A percentile compares a stretch with the other conserved stretches of the same genome.
Evolutionary conservation across 2,329 filamentous ascomycete species (phyloP).

Genomic region (Aspergillus costaricaensis): DNA sequence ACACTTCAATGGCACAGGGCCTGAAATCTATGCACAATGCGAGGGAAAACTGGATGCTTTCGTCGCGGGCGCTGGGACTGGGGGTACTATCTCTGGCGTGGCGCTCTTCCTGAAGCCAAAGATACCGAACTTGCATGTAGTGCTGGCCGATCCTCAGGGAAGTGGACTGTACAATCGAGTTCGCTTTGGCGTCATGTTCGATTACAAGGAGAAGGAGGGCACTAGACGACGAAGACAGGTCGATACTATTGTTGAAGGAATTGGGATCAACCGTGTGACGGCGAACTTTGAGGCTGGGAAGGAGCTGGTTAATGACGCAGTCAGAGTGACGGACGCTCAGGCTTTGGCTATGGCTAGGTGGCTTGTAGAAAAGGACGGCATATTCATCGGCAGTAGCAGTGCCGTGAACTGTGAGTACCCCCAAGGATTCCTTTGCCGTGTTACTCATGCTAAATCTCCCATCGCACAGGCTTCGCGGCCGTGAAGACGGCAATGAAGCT

Average conservation of each 20-base stretch:
- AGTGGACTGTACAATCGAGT: constrained; percentile 92
- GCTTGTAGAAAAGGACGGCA: constrained; percentile 91
- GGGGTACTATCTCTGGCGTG: constrained; percentile 88
- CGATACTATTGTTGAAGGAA: constrained; percentile 93
- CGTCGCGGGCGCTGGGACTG: constrained; percentile 89
- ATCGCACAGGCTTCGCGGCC: constrained; percentile 47
- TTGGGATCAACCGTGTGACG: constrained; percentile 93
- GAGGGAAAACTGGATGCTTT: constrained; percentile 78
- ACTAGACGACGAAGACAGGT: constrained; percentile 87
- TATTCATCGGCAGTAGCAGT: constrained; percentile 92
- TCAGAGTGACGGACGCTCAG: constrained; percentile 84
- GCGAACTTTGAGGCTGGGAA: constrained; percentile 87
- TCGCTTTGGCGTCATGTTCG: constrained; percentile 94
- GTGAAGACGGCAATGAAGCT: constrained; percentile 49
- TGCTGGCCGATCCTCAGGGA: constrained; percentile 91
- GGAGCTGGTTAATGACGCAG: constrained; percentile 84
- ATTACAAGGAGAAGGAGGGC: constrained; percentile 82
- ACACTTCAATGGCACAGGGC: constrained; percentile 79
- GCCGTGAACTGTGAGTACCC: constrained; percentile 79
- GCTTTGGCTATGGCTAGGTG: constrained; percentile 92
- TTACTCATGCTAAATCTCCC: constrained; percentile 16
- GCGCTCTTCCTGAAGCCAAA: constrained; percentile 77
- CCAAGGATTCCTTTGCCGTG: neutral
- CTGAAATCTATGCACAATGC: constrained; percentile 83
- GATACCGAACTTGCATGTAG: constrained; percentile 65